A percentile compares a stretch with the other conserved stretches of the same genome.
Conservation (phyloP, 1,284 basidiomycete species). For the Ustilago crameri region DNA sequence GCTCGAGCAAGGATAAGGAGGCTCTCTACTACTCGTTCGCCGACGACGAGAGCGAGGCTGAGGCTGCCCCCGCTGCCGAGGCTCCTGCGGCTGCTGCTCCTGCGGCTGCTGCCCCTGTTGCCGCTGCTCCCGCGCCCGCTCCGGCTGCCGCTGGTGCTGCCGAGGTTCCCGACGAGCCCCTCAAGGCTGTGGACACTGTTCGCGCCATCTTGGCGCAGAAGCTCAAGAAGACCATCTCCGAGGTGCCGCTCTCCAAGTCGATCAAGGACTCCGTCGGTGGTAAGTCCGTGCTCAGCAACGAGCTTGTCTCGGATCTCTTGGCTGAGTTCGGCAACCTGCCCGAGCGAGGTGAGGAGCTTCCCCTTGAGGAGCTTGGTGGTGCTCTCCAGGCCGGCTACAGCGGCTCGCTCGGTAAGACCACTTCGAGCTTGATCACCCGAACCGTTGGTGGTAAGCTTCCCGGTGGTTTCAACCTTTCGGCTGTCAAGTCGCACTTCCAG, state of each 20-base stretch:
- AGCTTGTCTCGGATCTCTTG: slow-evolving; percentile 89
- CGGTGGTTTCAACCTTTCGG: slow-evolving; percentile 94
- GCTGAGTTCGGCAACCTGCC: slow-evolving; percentile 72
- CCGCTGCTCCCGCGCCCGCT: slow-evolving; percentile 71
- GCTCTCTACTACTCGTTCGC: slow-evolving; percentile 99
- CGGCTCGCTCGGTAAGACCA: slow-evolving; percentile 93
- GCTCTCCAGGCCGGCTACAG: slow-evolving; percentile 83
- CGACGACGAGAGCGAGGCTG: slow-evolving; percentile 75
- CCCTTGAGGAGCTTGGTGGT: slow-evolving; percentile 86
- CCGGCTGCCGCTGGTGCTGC: slow-evolving; percentile 72
- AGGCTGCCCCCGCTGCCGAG: slow-evolving; percentile 70
- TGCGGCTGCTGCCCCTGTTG: slow-evolving; percentile 70
- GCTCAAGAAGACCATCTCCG: slow-evolving; percentile 91
- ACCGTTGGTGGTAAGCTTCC: slow-evolving; percentile 96
- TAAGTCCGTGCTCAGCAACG: slow-evolving; percentile 97
- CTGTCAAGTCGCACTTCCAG: slow-evolving; percentile 77
- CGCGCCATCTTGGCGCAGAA: slow-evolving; percentile 93
- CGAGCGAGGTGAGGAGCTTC: slow-evolving; percentile 96
- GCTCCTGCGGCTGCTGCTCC: slow-evolving; percentile 67
- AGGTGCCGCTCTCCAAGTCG: slow-evolving; percentile 90
- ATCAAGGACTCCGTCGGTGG: slow-evolving; percentile 99
- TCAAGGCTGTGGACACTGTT: slow-evolving; percentile 91
- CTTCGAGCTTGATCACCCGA: slow-evolving; percentile 88
- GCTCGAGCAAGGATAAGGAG: slow-evolving; percentile 93
- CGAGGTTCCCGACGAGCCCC: slow-evolving; percentile 85